These are phyloP conservation scores for Penicillium brasilianum DNA, from an alignment of 2,329 filamentous ascomycete genomes.

Conservation along the genomic window DNA sequence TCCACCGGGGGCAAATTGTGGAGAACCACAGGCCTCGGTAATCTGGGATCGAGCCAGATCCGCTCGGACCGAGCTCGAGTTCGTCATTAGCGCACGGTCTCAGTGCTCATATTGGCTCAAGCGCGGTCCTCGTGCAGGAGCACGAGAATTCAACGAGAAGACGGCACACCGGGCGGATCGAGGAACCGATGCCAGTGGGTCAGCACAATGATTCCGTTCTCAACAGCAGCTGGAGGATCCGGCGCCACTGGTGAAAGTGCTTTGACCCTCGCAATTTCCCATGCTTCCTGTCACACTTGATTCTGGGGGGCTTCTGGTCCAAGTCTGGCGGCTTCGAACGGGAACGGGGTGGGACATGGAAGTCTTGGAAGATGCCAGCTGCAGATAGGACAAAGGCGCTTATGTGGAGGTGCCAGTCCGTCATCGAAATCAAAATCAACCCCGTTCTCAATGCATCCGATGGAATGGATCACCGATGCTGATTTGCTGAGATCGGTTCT, in stretches of 20 bases:
- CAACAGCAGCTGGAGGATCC: background rate
- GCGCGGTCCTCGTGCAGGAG: constrained; percentile 4
- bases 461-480: background rate
- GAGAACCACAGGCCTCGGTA: constrained; percentile 8
- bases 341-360: background rate
- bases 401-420: background rate
- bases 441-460: background rate
- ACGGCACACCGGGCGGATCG: background rate
- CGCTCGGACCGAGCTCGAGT: constrained; percentile 3
- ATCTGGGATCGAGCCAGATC: constrained; percentile 3
- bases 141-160: background rate
- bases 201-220: background rate
- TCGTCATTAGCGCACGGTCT: constrained; percentile 3
- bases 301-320: too few species aligned
- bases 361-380: background rate
- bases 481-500: background rate
- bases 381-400: background rate
- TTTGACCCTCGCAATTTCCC: background rate
- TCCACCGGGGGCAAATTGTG: constrained; percentile 7
- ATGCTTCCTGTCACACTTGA: background rate
- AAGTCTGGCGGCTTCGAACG: background rate
- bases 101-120: background rate
- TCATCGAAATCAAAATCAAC: background rate
- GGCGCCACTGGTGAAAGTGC: background rate
- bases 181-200: background rate